Percentiles rank a stretch among this genome's conserved stretches.
phyloP scores from a whole-genome alignment of 2,329 filamentous ascomycete genomes.

The Lasiodiplodia theobromae region DNA sequence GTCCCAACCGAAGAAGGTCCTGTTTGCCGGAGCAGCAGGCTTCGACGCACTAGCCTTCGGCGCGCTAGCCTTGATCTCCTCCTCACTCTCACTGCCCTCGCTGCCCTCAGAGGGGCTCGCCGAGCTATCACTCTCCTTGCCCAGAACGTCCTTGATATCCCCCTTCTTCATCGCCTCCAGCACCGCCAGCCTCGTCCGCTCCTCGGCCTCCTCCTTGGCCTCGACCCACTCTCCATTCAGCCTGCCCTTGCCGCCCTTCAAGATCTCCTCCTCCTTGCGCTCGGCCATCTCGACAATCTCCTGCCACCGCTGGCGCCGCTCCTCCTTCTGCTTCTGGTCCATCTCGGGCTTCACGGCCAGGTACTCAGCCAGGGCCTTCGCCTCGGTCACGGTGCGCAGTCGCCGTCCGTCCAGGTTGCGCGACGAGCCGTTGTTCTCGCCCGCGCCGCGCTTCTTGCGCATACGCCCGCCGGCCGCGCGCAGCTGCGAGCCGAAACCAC shows the following conservation, averaged over 20 bases:
- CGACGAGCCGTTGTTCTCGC: slow-evolving; percentile 86
- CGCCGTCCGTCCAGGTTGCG: slow-evolving; percentile 91
- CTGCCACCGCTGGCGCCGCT: slow-evolving; percentile 83
- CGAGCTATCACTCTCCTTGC: slow-evolving; percentile 52
- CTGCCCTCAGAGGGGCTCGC: slow-evolving; percentile 38
- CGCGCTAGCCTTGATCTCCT: slow-evolving; percentile 42
- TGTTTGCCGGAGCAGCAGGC: slow-evolving; percentile 40
- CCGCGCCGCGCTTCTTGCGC: slow-evolving; percentile 85
- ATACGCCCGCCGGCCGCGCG: slow-evolving; percentile 97
- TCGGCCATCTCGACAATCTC: slow-evolving; percentile 87
- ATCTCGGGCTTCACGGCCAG: slow-evolving; percentile 96
- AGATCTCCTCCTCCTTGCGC: slow-evolving; percentile 81
- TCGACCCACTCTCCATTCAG: slow-evolving; percentile 94
- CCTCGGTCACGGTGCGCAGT: slow-evolving; percentile 90
- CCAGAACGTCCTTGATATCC: slow-evolving; percentile 51
- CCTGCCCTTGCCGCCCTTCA: slow-evolving; percentile 69
- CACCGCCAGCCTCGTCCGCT: slow-evolving; percentile 81
- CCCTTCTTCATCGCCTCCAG: slow-evolving; percentile 72
- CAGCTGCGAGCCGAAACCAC: slow-evolving; percentile 96
- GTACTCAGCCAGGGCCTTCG: slow-evolving; percentile 94
- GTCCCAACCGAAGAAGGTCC: slow-evolving; percentile 76
- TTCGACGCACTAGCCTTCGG: slow-evolving; percentile 32
- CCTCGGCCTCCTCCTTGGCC: slow-evolving; percentile 87
- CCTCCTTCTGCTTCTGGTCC: slow-evolving; percentile 92
- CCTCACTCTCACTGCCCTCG: slow-evolving; percentile 19